phyloP scores from a whole-genome alignment of 352 stramenopile genomes.

The Phytophthora boehmeriae region DNA sequence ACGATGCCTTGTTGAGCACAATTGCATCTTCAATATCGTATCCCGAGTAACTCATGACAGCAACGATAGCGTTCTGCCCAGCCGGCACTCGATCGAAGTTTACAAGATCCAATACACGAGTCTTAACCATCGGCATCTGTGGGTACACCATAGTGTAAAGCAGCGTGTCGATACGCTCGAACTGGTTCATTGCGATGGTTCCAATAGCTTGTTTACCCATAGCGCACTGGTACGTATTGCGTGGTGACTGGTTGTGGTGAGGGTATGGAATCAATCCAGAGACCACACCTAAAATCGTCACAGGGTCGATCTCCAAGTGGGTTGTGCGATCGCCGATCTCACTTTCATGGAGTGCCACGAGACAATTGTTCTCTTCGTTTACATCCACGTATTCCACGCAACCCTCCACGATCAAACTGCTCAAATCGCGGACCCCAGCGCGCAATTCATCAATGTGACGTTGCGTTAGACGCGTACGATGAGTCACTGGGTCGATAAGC shows the following conservation, averaged over 20 bases:
- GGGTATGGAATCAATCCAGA: conserved; percentile 98
- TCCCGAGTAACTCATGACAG: conserved; percentile 99
- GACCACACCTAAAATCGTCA: conserved; percentile 99
- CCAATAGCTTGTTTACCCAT: conserved; percentile 99
- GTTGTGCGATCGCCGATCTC: conserved; percentile 93
- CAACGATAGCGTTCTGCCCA: conserved; percentile 98
- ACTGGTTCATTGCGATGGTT: conserved; percentile 99
- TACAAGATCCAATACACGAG: conserved; percentile 97
- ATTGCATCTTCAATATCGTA: conserved; percentile 99
- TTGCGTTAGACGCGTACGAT: conserved; percentile 93
- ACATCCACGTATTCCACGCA: conserved; percentile 99
- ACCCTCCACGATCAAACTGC: conserved; percentile 92
- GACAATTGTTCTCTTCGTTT: conserved; percentile 99
- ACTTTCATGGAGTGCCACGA: conserved; percentile 96
- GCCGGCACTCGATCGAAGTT: conserved; percentile 98
- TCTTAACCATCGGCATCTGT: conserved; percentile 99
- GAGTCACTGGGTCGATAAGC: conserved; percentile 91
- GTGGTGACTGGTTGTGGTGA: conserved; percentile 98
- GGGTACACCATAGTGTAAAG: conserved; percentile 99
- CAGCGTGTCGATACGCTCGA: conserved; percentile 98
- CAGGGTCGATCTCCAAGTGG: conserved; percentile 99
- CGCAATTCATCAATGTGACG: conserved; percentile 94
- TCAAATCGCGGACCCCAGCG: conserved; percentile 74
- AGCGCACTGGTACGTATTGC: conserved; percentile 99
- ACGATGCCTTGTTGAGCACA: conserved; percentile 98